Base-by-base conservation (phyloP, 1,284 basidiomycete genomes). In the Moesziomyces sp. region DNA sequence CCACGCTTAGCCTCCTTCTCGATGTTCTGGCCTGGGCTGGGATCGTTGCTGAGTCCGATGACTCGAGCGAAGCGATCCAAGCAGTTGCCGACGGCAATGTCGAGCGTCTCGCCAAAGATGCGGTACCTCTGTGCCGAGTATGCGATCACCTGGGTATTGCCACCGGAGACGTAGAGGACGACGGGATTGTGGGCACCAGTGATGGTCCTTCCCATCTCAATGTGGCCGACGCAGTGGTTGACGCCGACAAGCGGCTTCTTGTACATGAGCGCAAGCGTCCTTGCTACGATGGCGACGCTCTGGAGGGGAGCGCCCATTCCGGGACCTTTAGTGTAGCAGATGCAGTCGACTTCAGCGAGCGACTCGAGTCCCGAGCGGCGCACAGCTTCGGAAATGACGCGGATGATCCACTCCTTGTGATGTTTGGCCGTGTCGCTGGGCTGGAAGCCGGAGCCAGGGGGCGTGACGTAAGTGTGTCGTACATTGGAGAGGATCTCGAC, bases 1-100 rank as follows among this genome's bases (percentile, higher is more conserved):
- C 80, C 94, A 93, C 89, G 91, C 85, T 93, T 95, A 0, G 97
- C 96, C 83, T 93, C 91, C 83, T 93, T 91, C 84, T 99, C 97
- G 74, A 99, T 99, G 81, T 99, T 99, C 82, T 94, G 95, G n/a
- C 97, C 97, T 0, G 97, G 97, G 80, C 89, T 92, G 1, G 97
- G 97, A 83, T 97, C 96, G 81, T 99, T 99, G 80, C 92, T 92
- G 43, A 99, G 86, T 62, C 93, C 91, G 60, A 99, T 94, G n/a
- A 97, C 93, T 30, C 97, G 88, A 0, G 97, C 97, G 81, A 99
- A 99, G 3, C 97, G 90, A 85, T 99, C 97, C 26, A 99, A 87
- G 83, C 96, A 99, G 85, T 99, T 99, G 34, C 97, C 97, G 26
- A 99, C 95, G 11, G 97, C 97, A 66, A 99, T 99, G 82, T 99